Evolutionary conservation across 306 rosid species (phyloP), one percentile per base, ranked within the genome.

Genomic region (Acacia melanoxylon): DNA sequence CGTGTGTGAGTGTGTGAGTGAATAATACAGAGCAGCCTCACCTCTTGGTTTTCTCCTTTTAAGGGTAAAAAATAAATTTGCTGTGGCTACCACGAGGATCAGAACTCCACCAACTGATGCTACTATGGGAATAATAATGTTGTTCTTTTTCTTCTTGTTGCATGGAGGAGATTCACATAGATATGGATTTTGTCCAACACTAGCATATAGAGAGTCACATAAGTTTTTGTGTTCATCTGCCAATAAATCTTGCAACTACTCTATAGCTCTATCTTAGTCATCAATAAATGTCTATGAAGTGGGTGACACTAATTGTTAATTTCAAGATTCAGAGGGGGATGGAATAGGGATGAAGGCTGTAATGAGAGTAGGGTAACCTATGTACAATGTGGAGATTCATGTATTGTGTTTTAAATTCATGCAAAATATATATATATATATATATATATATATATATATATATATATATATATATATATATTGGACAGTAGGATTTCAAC

Each of bases 91-190:
- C 35, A 82, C 10, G 22, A 86, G 80, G 17, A 87, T 13, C 15
- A 76, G 2, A 74, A 81, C 16, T 75, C 86, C 97, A 20, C 80
- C 48, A 51, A 75, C 20, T 76, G 91, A 73, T 40, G 87, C 91
- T 75, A 67, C 74, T 29, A 87, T 2, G 5, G 86, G 89, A 74
- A 81, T 4, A 14, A 79, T 58, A 11, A 61, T 5, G 61, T 58
- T 83, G 25, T 68, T 73, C 51, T 69, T 62, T 41, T 49, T 75
- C 59, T 73, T 56, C 35, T 51, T 46, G 45, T 65, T 63, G 73
- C 91, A 86, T 6, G 83, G 8, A 31, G 37, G 45, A 15, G 76
- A 52, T 66, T 42, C 73, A 78, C 86, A 84, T 35, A 87, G 85
- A 81, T 72, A 2, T 71, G 81, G 84, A 83, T 89, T 90, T 74